Percentiles rank a stretch among this genome's conserved stretches.
Conservation (phyloP, 139 green algal species). For the Picochlorum sp. region DNA sequence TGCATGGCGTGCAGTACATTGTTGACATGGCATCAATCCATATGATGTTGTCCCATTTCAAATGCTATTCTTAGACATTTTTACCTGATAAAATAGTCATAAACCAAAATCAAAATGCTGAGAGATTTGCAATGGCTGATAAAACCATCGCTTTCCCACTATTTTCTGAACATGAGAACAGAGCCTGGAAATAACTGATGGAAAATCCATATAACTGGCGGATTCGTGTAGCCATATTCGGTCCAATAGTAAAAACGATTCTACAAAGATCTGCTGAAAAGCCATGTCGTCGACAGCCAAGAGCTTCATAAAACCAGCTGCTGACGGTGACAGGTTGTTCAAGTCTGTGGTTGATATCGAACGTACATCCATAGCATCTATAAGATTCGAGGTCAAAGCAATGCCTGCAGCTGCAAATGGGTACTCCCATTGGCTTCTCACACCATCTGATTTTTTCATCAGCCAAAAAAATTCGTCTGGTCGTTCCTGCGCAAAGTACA, state of each 20-base stretch:
- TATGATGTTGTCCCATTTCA: no score
- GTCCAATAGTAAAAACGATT: neutral
- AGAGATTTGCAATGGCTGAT: neutral
- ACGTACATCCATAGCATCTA: neutral
- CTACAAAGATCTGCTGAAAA: neutral
- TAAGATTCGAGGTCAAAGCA: slow-evolving; percentile 73
- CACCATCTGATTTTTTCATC: slow-evolving; percentile 52
- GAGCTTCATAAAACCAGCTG: neutral
- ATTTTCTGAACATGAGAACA: neutral
- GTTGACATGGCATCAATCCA: no score
- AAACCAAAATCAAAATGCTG: neutral
- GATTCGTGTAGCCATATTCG: neutral
- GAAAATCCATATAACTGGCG: neutral
- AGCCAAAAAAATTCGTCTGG: slow-evolving; percentile 33
- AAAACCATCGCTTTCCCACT: neutral
- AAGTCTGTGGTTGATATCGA: neutral
- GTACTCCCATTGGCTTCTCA: slow-evolving; percentile 65
- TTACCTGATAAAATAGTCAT: neutral
- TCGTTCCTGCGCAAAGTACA: slow-evolving; percentile 45
- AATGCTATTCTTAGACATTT: no score
- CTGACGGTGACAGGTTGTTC: neutral
- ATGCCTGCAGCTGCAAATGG: slow-evolving; percentile 78
- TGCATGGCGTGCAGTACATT: no score
- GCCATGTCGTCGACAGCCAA: neutral
- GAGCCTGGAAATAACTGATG: neutral